A percentile compares a stretch with the other conserved stretches of the same genome.
Evolutionary conservation across 768 basidiomycete species (phyloP).

Genomic region (Cantharellus cinnabarinus): DNA sequence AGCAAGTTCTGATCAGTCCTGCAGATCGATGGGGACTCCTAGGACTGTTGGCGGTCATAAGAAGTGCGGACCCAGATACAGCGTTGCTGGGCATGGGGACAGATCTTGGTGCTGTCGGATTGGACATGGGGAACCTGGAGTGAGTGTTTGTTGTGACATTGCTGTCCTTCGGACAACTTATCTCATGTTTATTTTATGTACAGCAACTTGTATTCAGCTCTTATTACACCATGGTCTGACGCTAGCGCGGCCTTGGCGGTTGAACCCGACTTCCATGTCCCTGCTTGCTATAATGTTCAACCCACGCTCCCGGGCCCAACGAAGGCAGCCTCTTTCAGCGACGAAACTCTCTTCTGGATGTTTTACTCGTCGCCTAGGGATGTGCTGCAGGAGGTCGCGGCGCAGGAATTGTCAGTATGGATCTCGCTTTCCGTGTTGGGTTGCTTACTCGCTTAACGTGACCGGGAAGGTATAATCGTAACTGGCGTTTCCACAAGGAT

Average conservation of each 20-base stretch:
- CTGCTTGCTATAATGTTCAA: slow-evolving; percentile 81
- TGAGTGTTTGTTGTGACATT: slow-evolving; percentile 23
- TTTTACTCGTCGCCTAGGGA: slow-evolving; percentile 91
- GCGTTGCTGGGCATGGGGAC: slow-evolving; percentile 71
- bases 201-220: slow-evolving; percentile 75
- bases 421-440: background rate
- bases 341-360: slow-evolving; percentile 95
- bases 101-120: slow-evolving; percentile 76
- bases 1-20: slow-evolving; percentile 79
- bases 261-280: slow-evolving; percentile 83
- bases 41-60: slow-evolving; percentile 70
- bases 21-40: slow-evolving; percentile 91
- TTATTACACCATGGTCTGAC: slow-evolving; percentile 94
- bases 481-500: slow-evolving; percentile 94
- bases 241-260: slow-evolving; percentile 66
- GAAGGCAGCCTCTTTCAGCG: slow-evolving; percentile 72
- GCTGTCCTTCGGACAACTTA: background rate
- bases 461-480: slow-evolving; percentile 57
- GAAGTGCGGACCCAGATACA: slow-evolving; percentile 67
- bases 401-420: slow-evolving; percentile 71
- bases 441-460: too few species aligned
- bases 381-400: slow-evolving; percentile 82
- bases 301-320: slow-evolving; percentile 63
- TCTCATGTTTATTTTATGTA: background rate
- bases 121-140: slow-evolving; percentile 75